Base-by-base conservation (phyloP, 2,329 filamentous ascomycete genomes). In the Penicillium glabrum region DNA sequence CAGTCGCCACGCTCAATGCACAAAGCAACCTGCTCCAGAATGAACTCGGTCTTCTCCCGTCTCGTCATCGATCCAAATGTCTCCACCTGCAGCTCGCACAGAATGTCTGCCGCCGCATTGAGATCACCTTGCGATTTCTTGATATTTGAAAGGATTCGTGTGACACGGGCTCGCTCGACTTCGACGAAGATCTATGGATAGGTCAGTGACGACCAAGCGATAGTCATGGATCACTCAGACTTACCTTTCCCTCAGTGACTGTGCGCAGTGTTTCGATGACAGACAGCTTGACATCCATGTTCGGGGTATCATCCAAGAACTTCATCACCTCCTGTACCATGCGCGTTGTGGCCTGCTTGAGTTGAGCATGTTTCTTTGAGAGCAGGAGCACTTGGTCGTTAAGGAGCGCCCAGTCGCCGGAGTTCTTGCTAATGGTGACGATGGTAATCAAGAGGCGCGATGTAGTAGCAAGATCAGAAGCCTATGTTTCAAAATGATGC, bases 361-460 rank as follows among this genome's bases (percentile, higher is more conserved):
- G 92, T 82, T 99, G 95, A 69, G 93, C 91, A 89, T 99, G 95
- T 82, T 99, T 99, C 87, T 99, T 99, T 64, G 95, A 98, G 56
- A 99, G 83, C 63, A 97, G 83, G 69, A 96, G 83, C 61, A 96
- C 91, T 80, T 99, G 95, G 79, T 99, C 95, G 75, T 96, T 98
- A 79, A 99, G 85, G 70, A 97, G 80, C 75, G 86, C 88, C 95
- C 95, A 99, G 76, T 99, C 92, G 66, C 89, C 89, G 21, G 90
- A 87, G 76, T 96, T 84, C 79, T 97, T 98, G 81, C 91, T 93
- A 81, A 98, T 86, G 72, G 91, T 96, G 74, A 96, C 91, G 75
- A 99, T 95, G 61, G 88, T 82, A 71, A 96, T 82, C 67, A 99
- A 82, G 63, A 96, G 81, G 74, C 93, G 87, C 64, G 93, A 97